Evolutionary conservation across 768 basidiomycete genomes (phyloP), one percentile per base, ranked within the genome.

Genomic region (Royoungia palumana): DNA sequence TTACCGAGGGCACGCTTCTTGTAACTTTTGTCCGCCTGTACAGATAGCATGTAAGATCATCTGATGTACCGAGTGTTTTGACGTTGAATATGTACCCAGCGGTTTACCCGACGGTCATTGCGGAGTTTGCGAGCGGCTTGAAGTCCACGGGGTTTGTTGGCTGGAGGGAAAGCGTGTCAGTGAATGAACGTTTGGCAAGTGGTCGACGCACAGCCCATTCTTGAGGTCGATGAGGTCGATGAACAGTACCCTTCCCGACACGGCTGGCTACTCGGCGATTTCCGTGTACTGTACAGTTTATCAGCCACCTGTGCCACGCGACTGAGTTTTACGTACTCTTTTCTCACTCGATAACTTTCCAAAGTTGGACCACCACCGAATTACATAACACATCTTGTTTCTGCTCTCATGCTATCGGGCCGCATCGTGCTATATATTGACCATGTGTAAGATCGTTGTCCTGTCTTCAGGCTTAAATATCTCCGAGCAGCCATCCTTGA

Each of bases 1-100:
- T 98, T 99, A 53, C 96, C 96, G 50, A 99, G 85, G 50, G 96
- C 96, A 67, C 96, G 89, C 76, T 98, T 99, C 85, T 98, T 99
- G 79, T 98, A 99, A 38, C 85, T 76, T 75, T 95, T 95, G 75
- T 98, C 94, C 76, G 95, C 95, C 92, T 95, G 44, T 27, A 55
- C 50, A 34, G 45, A 49, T 44, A 3, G 25, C 24, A 41, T 32
- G 27, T 63, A 45, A 65, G 57, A 56, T 55, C 11, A 13, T 14
- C 39, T 32, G 47, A 35, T 38, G 20, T 36, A 27, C 34, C 14
- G n/a, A 13, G 35, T 14, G 28, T 41, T 20, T 28, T 10, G 11
- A 10, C 2, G 27, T 28, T 28, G 27, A 28, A 44, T 55, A 75
- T 83, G 61, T 54, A 94, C 92, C 96, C 96, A 99, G 74, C 95